Percentiles rank a stretch among this genome's conserved stretches.
Conservation (phyloP, 768 basidiomycete species). For the Tricholoma terreum region DNA sequence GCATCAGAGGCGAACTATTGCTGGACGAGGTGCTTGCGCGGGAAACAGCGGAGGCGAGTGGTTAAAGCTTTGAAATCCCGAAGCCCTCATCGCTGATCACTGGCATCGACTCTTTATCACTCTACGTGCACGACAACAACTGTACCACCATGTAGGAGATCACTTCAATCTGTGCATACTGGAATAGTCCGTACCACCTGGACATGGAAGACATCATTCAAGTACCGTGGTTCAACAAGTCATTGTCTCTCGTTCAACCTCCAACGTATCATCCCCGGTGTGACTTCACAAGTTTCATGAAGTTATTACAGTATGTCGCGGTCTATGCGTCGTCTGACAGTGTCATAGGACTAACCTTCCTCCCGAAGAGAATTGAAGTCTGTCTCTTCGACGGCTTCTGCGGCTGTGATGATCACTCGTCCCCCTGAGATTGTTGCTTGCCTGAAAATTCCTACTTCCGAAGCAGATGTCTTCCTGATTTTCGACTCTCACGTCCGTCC, state of each 20-base stretch:
- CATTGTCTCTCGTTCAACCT: conserved; percentile 36
- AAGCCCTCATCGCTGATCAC: background rate
- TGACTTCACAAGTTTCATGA: conserved; percentile 20
- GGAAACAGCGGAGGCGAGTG: conserved; percentile 34
- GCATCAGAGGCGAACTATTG: conserved; percentile 27
- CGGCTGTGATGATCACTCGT: conserved; percentile 58
- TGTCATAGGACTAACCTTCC: background rate
- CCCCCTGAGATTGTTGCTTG: conserved; percentile 69
- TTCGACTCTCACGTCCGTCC: conserved; percentile 70
- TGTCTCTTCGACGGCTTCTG: conserved; percentile 16
- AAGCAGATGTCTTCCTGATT: conserved; percentile 46
- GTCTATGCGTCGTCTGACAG: conserved; percentile 16
- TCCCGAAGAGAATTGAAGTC: conserved; percentile 26
- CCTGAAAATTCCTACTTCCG: conserved; percentile 32
- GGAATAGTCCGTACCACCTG: conserved; percentile 52
- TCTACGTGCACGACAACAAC: too few species aligned
- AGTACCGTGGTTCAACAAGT: conserved; percentile 46
- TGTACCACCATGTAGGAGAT: conserved; percentile 41
- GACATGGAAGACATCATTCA: conserved; percentile 52
- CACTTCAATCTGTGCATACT: conserved; percentile 51
- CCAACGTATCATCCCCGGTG: too few species aligned
- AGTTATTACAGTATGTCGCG: conserved; percentile 32
- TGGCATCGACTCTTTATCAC: background rate
- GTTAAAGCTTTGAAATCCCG: too few species aligned
- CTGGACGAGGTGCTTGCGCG: conserved; percentile 31